Conservation (phyloP, 139 green algal genomes). For the Ettlia oleoabundans region DNA sequence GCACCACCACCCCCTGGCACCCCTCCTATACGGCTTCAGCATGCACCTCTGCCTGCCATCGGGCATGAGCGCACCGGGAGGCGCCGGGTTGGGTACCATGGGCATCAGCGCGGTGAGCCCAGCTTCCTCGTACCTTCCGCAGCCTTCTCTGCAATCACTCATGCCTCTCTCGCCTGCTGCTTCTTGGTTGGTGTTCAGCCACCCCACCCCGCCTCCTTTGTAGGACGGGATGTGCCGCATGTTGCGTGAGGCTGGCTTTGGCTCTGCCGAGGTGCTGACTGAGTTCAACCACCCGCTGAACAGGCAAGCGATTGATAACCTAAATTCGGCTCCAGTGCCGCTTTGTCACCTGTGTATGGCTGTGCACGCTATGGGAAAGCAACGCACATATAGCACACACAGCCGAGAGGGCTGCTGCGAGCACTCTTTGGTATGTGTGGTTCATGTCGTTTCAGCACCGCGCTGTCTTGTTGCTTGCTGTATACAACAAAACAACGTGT, state of each 20-base stretch:
- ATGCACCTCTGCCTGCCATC: conserved; percentile 44
- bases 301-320: too few species aligned
- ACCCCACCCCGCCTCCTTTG: background rate
- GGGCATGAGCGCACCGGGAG: conserved; percentile 28
- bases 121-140: background rate
- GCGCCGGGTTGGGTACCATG: conserved; percentile 31
- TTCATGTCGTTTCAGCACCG: too few species aligned
- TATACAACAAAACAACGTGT: too few species aligned
- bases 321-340: too few species aligned
- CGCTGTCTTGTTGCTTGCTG: background rate
- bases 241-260: conserved; percentile 4
- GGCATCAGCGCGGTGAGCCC: conserved; percentile 19
- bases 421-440: too few species aligned
- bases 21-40: conserved; percentile 44
- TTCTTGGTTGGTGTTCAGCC: background rate
- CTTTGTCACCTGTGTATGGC: too few species aligned
- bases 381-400: too few species aligned
- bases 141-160: background rate
- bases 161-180: background rate
- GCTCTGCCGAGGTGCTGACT: conserved; percentile 15
- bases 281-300: conserved; percentile 10
- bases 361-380: too few species aligned
- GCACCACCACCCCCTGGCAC: conserved; percentile 31
- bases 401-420: too few species aligned
- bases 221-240: conserved; percentile 18